These are phyloP conservation scores for Pseudoneurospora amorphoporcata DNA, from an alignment of 495 filamentous ascomycete genomes.

Conservation along the genomic window DNA sequence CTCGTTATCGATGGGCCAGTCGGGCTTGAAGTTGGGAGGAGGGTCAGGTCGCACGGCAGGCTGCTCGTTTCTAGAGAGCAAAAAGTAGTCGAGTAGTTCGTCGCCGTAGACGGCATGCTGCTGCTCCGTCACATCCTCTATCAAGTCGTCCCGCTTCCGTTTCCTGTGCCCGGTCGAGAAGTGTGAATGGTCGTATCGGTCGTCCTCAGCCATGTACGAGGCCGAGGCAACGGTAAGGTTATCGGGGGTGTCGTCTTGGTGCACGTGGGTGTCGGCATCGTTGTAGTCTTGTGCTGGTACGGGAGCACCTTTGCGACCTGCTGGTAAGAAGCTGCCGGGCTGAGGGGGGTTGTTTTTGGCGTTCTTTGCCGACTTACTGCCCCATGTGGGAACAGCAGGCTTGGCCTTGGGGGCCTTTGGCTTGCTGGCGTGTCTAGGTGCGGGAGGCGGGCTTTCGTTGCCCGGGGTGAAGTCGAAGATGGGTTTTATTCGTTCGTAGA, in stretches of 20 bases:
- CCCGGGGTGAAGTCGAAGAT: constrained; percentile 88
- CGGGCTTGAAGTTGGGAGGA: constrained; percentile 71
- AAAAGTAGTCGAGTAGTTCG: constrained; percentile 88
- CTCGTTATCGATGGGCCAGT: constrained; percentile 81
- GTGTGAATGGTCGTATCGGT: constrained; percentile 57
- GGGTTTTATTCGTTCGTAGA: constrained; percentile 67
- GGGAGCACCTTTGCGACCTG: constrained; percentile 15
- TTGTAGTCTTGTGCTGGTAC: constrained; percentile 33
- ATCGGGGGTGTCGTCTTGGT: constrained; percentile 74
- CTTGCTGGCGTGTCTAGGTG: constrained; percentile 83
- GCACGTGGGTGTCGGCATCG: constrained; percentile 44
- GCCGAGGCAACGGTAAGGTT: constrained; percentile 69
- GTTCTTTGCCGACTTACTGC: constrained; percentile 26
- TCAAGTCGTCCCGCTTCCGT: constrained; percentile 61
- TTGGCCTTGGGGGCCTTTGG: constrained; percentile 52
- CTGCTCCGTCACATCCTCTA: constrained; percentile 60
- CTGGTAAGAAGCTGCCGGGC: constrained; percentile 16
- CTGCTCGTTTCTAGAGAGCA: constrained; percentile 62
- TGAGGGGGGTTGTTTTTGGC: constrained; percentile 8
- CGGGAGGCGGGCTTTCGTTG: constrained; percentile 79
- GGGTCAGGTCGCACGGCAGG: constrained; percentile 63
- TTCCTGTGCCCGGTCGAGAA: constrained; percentile 62
- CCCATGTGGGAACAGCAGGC: constrained; percentile 45
- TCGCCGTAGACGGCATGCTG: constrained; percentile 86
- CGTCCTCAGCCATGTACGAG: constrained; percentile 74